Evolutionary conservation across 2,329 filamentous ascomycete species (phyloP), one percentile per base, ranked within the genome.

Genomic region (Penicillium sp.): DNA sequence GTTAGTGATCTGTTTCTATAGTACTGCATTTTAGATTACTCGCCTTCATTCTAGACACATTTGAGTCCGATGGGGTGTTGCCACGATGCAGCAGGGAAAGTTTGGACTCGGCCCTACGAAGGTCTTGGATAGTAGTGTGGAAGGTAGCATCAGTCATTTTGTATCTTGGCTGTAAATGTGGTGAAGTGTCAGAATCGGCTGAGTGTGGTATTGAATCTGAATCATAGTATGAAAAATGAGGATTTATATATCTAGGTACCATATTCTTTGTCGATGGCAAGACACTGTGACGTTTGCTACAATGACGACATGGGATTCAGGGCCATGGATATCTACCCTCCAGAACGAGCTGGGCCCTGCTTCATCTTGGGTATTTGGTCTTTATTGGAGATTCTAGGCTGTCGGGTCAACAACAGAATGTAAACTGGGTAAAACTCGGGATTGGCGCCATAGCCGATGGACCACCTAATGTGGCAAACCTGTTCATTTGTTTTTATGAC

Each of bases 31-130:
- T n/a, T 10, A 28, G 25, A 2, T 5, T 26, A 53, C 64, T 52
- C 63, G 80, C 79, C 74, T 81, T 80, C 43, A 45, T 45, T 35
- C 43, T 45, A n/a, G 43, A 45, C 14, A 45, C 43, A 33, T 45
- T 33, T 8, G 43, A 45, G 43, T 45, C 12, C 6, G 43, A 17
- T n/a, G 43, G 43, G 3, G 43, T 5, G 9, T 35, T 33, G 14
- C 43, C 43, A 45, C 43, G 14, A 8, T 45, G 43, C 14, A 33
- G 25, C 14, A 25, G 14, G 30, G 43, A 45, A 35, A 45, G 30
- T 14, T 45, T 45, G 19, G 43, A 45, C 30, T 45, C 43, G 14
- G 43, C 43, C 30, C 30, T 25, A 30, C 30, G 43, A 11, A 45
- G 14, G 19, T 45, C 43, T 14, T 45, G 43, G 2, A 45, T 45